Conservation (phyloP, 106 monocot species). For the Dioscorea dumetorum region DNA sequence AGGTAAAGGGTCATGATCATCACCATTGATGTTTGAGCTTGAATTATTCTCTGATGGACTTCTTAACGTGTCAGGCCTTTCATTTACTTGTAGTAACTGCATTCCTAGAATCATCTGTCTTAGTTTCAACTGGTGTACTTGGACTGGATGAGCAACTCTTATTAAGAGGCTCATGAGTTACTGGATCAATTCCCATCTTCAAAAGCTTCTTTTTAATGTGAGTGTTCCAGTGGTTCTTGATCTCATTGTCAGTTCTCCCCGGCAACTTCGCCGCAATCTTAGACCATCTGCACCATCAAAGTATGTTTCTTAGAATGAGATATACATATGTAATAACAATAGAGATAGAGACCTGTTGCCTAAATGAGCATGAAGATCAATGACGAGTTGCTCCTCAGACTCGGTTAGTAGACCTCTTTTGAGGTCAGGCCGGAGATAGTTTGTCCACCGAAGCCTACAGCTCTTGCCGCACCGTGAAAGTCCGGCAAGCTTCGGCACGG, state of each 20-base stretch:
- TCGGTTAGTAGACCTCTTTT: slow-evolving; percentile 74
- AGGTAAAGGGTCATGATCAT: not conserved
- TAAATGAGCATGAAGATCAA: slow-evolving; percentile 60
- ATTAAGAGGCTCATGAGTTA: slow-evolving; percentile 49
- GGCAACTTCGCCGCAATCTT: slow-evolving; percentile 75
- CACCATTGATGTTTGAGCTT: slow-evolving; percentile 5
- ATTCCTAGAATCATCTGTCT: not conserved
- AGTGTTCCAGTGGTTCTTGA: slow-evolving; percentile 92
- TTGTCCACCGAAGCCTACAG: slow-evolving; percentile 74
- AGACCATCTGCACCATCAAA: slow-evolving; percentile 47
- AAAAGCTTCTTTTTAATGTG: slow-evolving; percentile 86
- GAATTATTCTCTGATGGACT: slow-evolving; percentile 8
- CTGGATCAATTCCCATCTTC: slow-evolving; percentile 64
- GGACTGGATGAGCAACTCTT: not conserved
- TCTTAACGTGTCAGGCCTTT: not conserved
- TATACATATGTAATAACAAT: not conserved
- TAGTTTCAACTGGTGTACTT: no score
- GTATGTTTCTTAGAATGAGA: no score
- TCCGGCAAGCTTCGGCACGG: slow-evolving; percentile 74
- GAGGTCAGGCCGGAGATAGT: slow-evolving; percentile 77
- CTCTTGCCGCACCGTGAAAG: slow-evolving; percentile 73
- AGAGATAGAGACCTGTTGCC: slow-evolving; percentile 46
- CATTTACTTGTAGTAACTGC: not conserved
- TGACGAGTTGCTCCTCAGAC: slow-evolving; percentile 66
- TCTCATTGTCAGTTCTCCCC: slow-evolving; percentile 84